phyloP scores from a whole-genome alignment of 148 eudicot species.

The Heliosperma pusillum region DNA sequence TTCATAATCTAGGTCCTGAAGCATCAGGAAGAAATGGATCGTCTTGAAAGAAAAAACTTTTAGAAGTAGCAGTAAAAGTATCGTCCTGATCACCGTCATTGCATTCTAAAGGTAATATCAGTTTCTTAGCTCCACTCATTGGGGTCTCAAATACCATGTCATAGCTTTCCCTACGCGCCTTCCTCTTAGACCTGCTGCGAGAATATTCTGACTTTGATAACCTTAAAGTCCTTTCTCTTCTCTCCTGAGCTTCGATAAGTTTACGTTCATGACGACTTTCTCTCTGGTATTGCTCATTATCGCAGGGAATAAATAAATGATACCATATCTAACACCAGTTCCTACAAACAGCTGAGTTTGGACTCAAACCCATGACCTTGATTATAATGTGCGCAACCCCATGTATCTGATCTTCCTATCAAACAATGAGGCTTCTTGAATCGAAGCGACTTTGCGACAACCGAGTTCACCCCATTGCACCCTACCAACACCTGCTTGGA shows the following conservation, averaged over 20 bases:
- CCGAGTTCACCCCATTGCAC: slow-evolving; percentile 61
- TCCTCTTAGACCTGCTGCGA: slow-evolving; percentile 51
- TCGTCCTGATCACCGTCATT: slow-evolving; percentile 25
- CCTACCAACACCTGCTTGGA: slow-evolving; percentile 46
- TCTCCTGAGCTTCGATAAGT: slow-evolving; percentile 65
- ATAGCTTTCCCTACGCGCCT: slow-evolving; percentile 36
- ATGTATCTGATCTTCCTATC: slow-evolving; percentile 33
- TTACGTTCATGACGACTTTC: slow-evolving; percentile 41
- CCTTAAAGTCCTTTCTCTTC: slow-evolving; percentile 66
- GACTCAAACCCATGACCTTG: slow-evolving; percentile 47
- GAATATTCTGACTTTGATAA: slow-evolving; percentile 39
- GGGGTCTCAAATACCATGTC: slow-evolving; percentile 85
- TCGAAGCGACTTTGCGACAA: slow-evolving; percentile 49
- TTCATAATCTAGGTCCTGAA: too few species aligned
- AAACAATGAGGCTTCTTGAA: slow-evolving; percentile 39
- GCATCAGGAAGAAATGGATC: slow-evolving; percentile 20
- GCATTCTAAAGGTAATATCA: slow-evolving; percentile 27
- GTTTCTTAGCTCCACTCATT: slow-evolving; percentile 38
- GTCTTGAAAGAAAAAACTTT: slow-evolving; percentile 74
- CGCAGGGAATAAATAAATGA: too few species aligned
- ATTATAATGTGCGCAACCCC: slow-evolving; percentile 37
- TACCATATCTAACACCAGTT: slow-evolving; percentile 43
- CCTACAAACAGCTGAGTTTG: slow-evolving; percentile 38
- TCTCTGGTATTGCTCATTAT: slow-evolving; percentile 20
- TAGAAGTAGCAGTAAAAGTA: slow-evolving; percentile 36